Evolutionary conservation across 345 rosid genomes (phyloP), one percentile per base, ranked within the genome.

Genomic region (Eucalyptus cladocalyx): DNA sequence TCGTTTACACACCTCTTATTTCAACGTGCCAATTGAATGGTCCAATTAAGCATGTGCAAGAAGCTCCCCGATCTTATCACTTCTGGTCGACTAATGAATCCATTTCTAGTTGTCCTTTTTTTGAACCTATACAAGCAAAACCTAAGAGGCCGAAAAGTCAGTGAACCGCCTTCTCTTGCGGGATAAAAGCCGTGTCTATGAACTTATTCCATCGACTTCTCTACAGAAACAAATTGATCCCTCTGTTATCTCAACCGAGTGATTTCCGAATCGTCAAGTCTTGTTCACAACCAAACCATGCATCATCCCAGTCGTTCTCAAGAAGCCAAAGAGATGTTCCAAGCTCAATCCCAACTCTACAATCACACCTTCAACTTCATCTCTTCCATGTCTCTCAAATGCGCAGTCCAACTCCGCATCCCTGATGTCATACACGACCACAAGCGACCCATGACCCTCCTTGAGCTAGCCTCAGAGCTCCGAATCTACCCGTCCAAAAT

Each of bases 331-430:
- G 93, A 92, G 54, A 54, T 90, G 88, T 87, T 92, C 67, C 88
- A 87, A 89, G 94, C 95, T 80, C 94, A 95, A 80, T 76, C 88
- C 90, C 92, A 92, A 83, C 62, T 95, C 49, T 91, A 92, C 67
- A 90, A 89, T 45, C 93, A 91, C 48, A 28, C 90, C 30, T 90
- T 91, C 49, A 92, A 87, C 89, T 92, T 85, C 91, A 34, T 94
- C 4, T 87, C 89, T 60, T 95, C 95, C 7, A 91, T 93, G 94
- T 90, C 94, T 8, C 94, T 94, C 18, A 91, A 93, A 62, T 92
- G 93, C 54, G 93, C 94, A 7, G 91, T 92, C 88, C 91, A 93
- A 65, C 91, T 95, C 3, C 92, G 92, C 86, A 93, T 94, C 40
- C 93, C 94, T 2, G 93, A 93, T 89, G 62, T 53, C 54, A 65